These are phyloP conservation scores for Alternaria conjuncta DNA, from an alignment of 2,329 filamentous ascomycete species.

Conservation along the genomic window DNA sequence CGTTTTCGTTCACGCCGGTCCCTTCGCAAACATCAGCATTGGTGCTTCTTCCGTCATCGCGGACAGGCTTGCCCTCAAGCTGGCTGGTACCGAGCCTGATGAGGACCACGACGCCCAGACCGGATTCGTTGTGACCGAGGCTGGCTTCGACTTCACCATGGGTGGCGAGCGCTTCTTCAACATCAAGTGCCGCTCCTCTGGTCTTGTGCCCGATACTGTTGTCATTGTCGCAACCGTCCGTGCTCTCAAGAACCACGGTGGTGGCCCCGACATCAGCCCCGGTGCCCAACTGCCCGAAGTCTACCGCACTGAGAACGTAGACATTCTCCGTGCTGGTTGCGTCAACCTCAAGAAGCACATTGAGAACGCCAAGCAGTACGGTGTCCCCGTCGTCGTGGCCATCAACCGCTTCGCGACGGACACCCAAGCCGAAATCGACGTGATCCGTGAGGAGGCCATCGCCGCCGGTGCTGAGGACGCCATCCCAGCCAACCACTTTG, in stretches of 20 bases:
- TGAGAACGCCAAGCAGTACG: constrained; percentile 84
- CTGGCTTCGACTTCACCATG: constrained; percentile 99
- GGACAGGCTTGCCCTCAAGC: constrained; percentile 93
- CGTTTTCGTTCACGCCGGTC: constrained; percentile 95
- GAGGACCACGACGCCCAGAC: constrained; percentile 83
- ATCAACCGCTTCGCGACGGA: constrained; percentile 98
- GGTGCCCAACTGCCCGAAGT: constrained; percentile 84
- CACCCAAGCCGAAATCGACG: constrained; percentile 87
- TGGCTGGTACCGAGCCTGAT: constrained; percentile 90
- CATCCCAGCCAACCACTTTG: constrained; percentile 95
- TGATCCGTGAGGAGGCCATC: constrained; percentile 88
- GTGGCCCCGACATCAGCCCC: constrained; percentile 89
- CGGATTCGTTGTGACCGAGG: constrained; percentile 94
- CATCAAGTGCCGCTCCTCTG: constrained; percentile 97
- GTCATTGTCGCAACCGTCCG: constrained; percentile 95
- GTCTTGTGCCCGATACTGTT: constrained; percentile 89
- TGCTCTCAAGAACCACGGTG: constrained; percentile 95
- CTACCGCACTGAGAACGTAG: constrained; percentile 92
- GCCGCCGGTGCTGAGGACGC: constrained; percentile 93
- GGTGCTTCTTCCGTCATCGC: constrained; percentile 95
- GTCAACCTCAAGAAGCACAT: constrained; percentile 97
- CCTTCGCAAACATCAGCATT: constrained; percentile 98
- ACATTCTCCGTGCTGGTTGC: constrained; percentile 86
- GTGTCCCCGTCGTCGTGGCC: constrained; percentile 91
- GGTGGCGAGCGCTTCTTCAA: constrained; percentile 99